Base-by-base conservation (phyloP, 345 rosid genomes). In the Psidium friedrichsthalianum region DNA sequence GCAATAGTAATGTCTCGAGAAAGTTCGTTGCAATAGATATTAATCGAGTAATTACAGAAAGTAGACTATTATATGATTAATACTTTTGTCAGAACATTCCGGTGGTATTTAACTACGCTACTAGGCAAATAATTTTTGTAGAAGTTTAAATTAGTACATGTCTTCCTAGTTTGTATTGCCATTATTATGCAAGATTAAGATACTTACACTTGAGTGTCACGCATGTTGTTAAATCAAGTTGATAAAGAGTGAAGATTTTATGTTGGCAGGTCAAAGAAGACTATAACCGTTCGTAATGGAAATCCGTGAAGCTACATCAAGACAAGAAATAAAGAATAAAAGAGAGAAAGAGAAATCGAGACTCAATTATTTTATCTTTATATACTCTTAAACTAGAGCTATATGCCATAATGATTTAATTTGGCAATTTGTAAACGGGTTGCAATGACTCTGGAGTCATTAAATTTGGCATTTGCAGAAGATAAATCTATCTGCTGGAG, bases 361-460 rank as follows among this genome's bases (percentile, higher is more conserved):
- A 5, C 8, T 5, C 8, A 44, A 44, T n/a, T 44, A 6, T 44
- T 44, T 44, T 44, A 51, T 51, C 14, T 2, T 11, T 2, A 11
- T 11, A 11, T 11, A 11, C 4, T 3, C 4, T 51, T 51, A 51
- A 51, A 51, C 3, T 51, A 51, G 14, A 51, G 52, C 52, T 11
- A 3, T 14, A 51, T 9, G 3, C 12, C 0, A n/a, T n/a, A n/a
- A 2, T 13, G 11, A 0, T 10, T 2, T 3, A 13, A 49, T 11
- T 14, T 36, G 36, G 36, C 36, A n/a, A 36, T 36, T 36, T 36
- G 3, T 59, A 29, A 59, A 13, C 36, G 27, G 36, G 36, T n/a
- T 59, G 36, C 36, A 27, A 27, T 27, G 36, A 59, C 74, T 13
- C 3, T 59, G 9, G 36, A 59, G 40, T 59, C 74, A 59, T 14